Conservation (phyloP, 1,284 basidiomycete species). For the Singerocomus rubriflavus region DNA sequence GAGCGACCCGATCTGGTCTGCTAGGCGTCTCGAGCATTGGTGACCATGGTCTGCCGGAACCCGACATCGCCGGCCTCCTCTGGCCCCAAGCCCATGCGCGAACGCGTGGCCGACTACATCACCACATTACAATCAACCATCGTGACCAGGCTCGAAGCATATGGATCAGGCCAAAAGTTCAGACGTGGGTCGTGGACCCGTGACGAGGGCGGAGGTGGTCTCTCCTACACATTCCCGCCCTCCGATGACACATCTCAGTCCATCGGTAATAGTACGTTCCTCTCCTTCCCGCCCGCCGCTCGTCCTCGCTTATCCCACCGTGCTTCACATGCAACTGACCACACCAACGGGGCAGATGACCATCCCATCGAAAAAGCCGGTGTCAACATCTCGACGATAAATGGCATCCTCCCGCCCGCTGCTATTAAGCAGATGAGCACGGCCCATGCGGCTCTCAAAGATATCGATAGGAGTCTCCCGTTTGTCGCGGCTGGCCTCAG, state of each 20-base stretch:
- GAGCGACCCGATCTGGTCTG: not conserved
- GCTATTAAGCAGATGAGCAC: constrained; percentile 91
- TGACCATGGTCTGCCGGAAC: not conserved
- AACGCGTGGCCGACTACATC: constrained; percentile 50
- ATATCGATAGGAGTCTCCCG: constrained; percentile 62
- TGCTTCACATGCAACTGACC: not conserved
- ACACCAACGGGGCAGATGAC: constrained; percentile 2
- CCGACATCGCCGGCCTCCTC: not conserved
- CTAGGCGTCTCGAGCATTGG: not conserved
- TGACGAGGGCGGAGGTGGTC: constrained; percentile 78
- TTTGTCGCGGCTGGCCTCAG: constrained; percentile 90
- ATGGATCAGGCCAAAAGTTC: constrained; percentile 74
- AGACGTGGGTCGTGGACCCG: constrained; percentile 85
- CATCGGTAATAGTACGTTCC: not conserved
- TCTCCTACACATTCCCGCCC: constrained; percentile 80
- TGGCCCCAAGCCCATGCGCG: constrained; percentile 10
- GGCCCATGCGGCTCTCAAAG: constrained; percentile 69
- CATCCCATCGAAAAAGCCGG: constrained; percentile 93
- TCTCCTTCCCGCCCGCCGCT: not conserved
- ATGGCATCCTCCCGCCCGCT: constrained; percentile 82
- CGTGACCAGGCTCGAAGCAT: constrained; percentile 70
- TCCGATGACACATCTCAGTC: constrained; percentile 31
- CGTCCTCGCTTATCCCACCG: not conserved
- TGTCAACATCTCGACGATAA: constrained; percentile 89
- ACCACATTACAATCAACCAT: constrained; percentile 79